Evolutionary conservation across 2,329 filamentous ascomycete species (phyloP).

Genomic region (Exophiala sp.): DNA sequence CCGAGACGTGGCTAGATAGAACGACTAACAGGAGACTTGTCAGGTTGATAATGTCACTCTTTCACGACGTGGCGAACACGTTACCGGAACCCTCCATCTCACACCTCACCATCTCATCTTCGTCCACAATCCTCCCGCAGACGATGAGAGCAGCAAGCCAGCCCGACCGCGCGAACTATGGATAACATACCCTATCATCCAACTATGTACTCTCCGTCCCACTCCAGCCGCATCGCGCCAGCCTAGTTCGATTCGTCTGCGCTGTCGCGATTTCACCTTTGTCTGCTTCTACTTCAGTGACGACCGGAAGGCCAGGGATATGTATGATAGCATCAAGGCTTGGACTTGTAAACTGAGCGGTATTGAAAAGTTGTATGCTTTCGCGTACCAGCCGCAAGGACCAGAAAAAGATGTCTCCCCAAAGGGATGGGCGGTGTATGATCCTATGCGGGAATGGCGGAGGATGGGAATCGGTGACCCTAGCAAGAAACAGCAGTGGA

Average conservation of each 20-base stretch:
- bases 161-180: conserved; percentile 67
- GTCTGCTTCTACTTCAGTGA: conserved; percentile 83
- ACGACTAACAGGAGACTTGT: conserved; percentile 13
- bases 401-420: conserved; percentile 63
- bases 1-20: neutral
- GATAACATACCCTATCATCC: conserved; percentile 93
- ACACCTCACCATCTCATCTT: conserved; percentile 64
- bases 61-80: conserved; percentile 54
- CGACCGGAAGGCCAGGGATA: conserved; percentile 69
- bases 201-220: conserved; percentile 72
- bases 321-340: conserved; percentile 79
- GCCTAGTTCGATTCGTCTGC: conserved; percentile 77
- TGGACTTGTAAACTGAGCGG: conserved; percentile 78
- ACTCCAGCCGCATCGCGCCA: conserved; percentile 66
- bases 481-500: conserved; percentile 76
- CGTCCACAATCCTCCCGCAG: conserved; percentile 50
- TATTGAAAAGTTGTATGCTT: conserved; percentile 88
- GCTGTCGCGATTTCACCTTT: conserved; percentile 90
- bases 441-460: conserved; percentile 78
- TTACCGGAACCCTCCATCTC: conserved; percentile 59
- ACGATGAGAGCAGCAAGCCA: conserved; percentile 39
- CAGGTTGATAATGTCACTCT: conserved; percentile 58
- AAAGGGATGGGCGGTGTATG: conserved; percentile 80
- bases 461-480: conserved; percentile 84
- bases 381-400: conserved; percentile 69